Evolutionary conservation across 345 rosid genomes (phyloP), one percentile per base, ranked within the genome.

Genomic region (Lumnitzera racemosa): DNA sequence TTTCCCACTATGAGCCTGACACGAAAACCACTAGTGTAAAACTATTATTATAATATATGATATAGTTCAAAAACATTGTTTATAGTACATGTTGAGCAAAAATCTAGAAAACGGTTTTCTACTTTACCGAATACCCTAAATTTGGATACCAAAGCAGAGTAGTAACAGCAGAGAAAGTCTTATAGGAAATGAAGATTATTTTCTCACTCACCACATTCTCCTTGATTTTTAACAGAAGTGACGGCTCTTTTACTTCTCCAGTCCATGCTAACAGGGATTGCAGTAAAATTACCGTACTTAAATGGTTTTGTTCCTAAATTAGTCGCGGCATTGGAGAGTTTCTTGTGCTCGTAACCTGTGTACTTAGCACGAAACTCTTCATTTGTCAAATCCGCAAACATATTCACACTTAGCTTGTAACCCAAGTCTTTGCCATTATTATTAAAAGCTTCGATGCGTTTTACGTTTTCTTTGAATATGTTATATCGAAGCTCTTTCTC

Each of bases 301-400:
- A 77, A 64, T 17, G 58, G 1, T 10, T 56, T 46, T 29, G 50
- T 49, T 51, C 46, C 27, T 24, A 29, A 11, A 15, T 46, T 6
- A 23, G 57, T 49, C 68, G 20, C 5, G 25, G 27, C 15, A 2
- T 6, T 17, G 46, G 47, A 14, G 27, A 69, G 20, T 54, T 54
- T 62, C 63, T 48, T 16, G 20, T 55, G 50, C 66, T 65, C 75
- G 61, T 54, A 80, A 43, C 83, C 66, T 29, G 76, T 78, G 50
- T 69, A 54, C 46, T 56, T 49, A 15, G 77, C 59, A 23, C 71
- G 74, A 12, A 81, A 81, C 17, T 81, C 83, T 15, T 76, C 83
- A 12, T 79, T 76, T 15, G 81, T 78, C 20, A 79, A 65, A 68
- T 81, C 87, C 3, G 84, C 73, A 57, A 82, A 79, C 55, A 72